A percentile compares a stretch with the other conserved stretches of the same genome.
Evolutionary conservation across 495 filamentous ascomycete genomes (phyloP).

Genomic region (Neurospora sp.): DNA sequence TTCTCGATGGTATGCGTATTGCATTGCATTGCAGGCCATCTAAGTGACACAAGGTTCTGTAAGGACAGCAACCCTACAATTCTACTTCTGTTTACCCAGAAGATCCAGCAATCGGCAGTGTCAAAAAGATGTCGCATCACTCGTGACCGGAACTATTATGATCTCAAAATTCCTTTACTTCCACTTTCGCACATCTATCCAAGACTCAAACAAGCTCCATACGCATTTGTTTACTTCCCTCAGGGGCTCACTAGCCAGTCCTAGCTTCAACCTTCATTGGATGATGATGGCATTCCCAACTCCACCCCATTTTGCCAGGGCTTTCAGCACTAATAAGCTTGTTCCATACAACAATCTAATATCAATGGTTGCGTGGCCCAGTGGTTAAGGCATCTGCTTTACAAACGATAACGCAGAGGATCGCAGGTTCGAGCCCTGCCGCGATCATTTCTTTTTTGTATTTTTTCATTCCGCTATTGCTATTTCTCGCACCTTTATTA

Average conservation of each 20-base stretch:
- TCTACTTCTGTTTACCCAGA: too few species aligned
- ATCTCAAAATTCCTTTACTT: background rate
- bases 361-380: constrained; percentile 24
- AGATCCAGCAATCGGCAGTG: too few species aligned
- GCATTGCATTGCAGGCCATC: too few species aligned
- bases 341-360: rapidly evolving
- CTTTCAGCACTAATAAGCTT: background rate
- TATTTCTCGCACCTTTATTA: background rate
- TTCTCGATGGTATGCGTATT: background rate
- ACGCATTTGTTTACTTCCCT: background rate
- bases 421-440: constrained; percentile 43
- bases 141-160: background rate
- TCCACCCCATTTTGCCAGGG: background rate
- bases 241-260: background rate
- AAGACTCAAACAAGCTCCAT: background rate
- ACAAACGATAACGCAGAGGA: constrained; percentile 28
- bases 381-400: constrained; percentile 35
- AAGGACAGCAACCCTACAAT: too few species aligned
- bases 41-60: too few species aligned
- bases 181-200: too few species aligned
- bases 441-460: constrained; percentile 24
- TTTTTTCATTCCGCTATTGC: background rate
- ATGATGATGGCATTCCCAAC: background rate
- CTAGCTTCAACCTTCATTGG: background rate
- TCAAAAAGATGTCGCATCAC: too few species aligned